Conservation (phyloP, 441 rosid species). For the Breynia disticha region DNA sequence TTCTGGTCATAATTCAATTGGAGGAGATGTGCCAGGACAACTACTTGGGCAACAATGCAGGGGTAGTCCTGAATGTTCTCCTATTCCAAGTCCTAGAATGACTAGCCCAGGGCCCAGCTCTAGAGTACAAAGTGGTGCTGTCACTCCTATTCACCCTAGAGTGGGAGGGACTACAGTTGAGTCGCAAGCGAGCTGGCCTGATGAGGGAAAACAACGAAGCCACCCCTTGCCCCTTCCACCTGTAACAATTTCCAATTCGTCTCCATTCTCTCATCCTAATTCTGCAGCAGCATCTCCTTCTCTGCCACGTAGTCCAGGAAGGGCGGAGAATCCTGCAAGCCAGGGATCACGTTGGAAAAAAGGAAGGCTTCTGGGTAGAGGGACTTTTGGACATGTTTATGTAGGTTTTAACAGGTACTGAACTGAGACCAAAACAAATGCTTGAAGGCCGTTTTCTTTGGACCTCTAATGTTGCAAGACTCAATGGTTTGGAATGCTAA, state of each 20-base stretch:
- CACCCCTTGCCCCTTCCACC: slow-evolving; percentile 63
- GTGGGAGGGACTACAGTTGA: slow-evolving; percentile 55
- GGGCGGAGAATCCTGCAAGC: slow-evolving; percentile 57
- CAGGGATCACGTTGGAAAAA: slow-evolving; percentile 69
- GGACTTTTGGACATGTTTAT: slow-evolving; percentile 38
- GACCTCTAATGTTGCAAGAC: not conserved
- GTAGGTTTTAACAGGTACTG: slow-evolving; percentile 30
- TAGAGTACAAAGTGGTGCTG: slow-evolving; percentile 89
- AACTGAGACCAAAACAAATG: not conserved
- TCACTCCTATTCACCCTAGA: slow-evolving; percentile 79
- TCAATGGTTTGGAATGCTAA: not conserved
- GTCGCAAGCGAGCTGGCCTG: slow-evolving; percentile 52
- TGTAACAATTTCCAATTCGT: slow-evolving; percentile 25
- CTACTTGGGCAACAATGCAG: slow-evolving; percentile 84
- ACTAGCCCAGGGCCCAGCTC: slow-evolving; percentile 93
- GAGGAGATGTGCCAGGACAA: slow-evolving; percentile 86
- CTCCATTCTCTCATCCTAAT: slow-evolving; percentile 41
- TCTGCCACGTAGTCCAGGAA: slow-evolving; percentile 75
- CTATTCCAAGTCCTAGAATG: slow-evolving; percentile 91
- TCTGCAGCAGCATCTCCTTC: slow-evolving; percentile 78
- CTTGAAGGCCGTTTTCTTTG: not conserved
- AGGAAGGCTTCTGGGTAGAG: slow-evolving; percentile 38
- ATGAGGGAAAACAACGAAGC: slow-evolving; percentile 61
- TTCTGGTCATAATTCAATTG: slow-evolving; percentile 88
- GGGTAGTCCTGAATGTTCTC: slow-evolving; percentile 96